Evolutionary conservation across 164 flowering plant species (phyloP).

Genomic region (Kingdonia uniflora): DNA sequence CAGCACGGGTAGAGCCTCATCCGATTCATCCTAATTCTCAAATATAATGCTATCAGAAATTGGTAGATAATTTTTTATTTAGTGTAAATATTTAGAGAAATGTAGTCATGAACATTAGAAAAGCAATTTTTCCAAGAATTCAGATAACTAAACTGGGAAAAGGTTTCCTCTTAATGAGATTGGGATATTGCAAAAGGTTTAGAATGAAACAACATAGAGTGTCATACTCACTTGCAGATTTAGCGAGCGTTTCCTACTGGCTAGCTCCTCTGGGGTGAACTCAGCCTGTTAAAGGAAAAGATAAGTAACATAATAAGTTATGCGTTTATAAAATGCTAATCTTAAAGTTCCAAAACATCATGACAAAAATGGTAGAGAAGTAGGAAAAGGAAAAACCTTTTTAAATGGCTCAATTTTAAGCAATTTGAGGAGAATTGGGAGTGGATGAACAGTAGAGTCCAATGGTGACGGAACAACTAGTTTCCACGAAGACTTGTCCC

Average conservation of each 20-base stretch:
- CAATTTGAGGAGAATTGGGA: constrained; percentile 37
- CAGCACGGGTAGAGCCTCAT: constrained; percentile 19
- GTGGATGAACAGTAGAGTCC: constrained; percentile 43
- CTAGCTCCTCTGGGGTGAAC: constrained; percentile 60
- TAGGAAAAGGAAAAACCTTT: constrained; percentile 25
- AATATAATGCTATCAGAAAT: too few relatives aligned
- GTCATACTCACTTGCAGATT: constrained; percentile 28
- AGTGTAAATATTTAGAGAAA: not conserved
- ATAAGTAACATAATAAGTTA: constrained; percentile 3
- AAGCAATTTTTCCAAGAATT: not conserved
- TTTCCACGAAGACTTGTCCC: constrained; percentile 41
- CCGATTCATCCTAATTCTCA: constrained; percentile 25
- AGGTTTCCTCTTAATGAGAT: too few relatives aligned
- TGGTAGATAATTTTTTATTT: constrained; percentile 1
- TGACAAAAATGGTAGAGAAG: not conserved
- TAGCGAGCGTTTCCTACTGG: constrained; percentile 38
- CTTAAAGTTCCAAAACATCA: too few relatives aligned
- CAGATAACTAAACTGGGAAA: too few relatives aligned
- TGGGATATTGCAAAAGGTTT: not conserved
- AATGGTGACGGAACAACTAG: constrained; percentile 22
- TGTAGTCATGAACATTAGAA: not conserved
- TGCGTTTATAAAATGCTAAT: too few relatives aligned
- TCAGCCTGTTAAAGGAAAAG: constrained; percentile 43
- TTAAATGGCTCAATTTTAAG: constrained; percentile 45
- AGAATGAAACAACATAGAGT: not conserved